Base-by-base conservation (phyloP, 2,329 filamentous ascomycete species). In the Biscogniauxia mediterranea region DNA sequence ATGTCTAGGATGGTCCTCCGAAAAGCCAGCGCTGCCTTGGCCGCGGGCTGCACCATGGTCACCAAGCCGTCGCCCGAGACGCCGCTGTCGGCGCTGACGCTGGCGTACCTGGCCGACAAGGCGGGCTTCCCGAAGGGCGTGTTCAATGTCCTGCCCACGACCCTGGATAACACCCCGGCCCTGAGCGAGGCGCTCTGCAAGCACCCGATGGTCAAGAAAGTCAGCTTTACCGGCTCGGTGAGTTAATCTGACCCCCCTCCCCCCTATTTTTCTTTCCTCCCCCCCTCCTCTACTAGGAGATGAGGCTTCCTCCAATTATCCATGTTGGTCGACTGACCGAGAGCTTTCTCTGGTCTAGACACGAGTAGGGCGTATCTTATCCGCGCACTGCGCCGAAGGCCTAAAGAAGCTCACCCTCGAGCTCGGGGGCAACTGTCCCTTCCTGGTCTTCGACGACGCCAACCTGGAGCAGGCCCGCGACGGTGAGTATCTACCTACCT, bases 91-190 rank as follows among this genome's bases (percentile, higher is more conserved):
- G 80, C 83, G 0, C 73, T 87, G 17, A 78, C 80, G 2, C 70
- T 88, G n/a, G 85, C 79, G 8, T 71, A 80, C 70, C 73, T 88
- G 32, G 84, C 85, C 0, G 78, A 83, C 52, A 82, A 87, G 20
- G 91, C 92, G 0, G 92, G 91, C 0, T 89, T 93, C 51, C 91
- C 91, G 0, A 84, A 86, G 50, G 91, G 91, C 2, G 89, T 88
- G 0, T 82, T 96, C 21, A 81, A 81, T 52, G 76, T 83, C 1
- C 53, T 83, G 54, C 79, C 79, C 0, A 81, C 81, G 0, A 79
- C 76, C 20, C 68, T 81, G 7, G 74, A 73, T 0, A 78, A 79
- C 55, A 82, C 80, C 0, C 80, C 80, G 0, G 58, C 68, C 0
- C 72, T 83, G 2, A 78, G 78, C 13, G 80, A 81, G 69, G 76